These are phyloP conservation scores for Paspalum vaginatum DNA, from an alignment of 176 grass and related monocot genomes.

Conservation along the genomic window DNA sequence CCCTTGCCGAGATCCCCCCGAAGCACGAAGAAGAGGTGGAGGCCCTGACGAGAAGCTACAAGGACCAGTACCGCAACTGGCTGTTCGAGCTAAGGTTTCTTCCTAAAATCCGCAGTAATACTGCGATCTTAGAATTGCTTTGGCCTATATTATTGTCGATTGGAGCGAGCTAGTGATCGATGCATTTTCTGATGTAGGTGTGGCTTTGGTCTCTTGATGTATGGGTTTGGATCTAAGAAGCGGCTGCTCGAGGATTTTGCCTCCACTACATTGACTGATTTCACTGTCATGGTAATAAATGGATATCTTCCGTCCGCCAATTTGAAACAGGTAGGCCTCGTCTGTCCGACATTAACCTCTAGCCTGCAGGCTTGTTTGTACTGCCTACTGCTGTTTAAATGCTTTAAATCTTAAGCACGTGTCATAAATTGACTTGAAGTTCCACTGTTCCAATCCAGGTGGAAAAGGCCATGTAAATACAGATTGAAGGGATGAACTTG, in stretches of 20 bases:
- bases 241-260: conserved; percentile 84
- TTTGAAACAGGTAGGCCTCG: conserved; percentile 73
- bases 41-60: conserved; percentile 63
- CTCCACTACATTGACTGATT: conserved; percentile 69
- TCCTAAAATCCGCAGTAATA: not conserved
- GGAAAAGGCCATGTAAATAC: not conserved
- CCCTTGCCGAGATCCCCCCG: conserved; percentile 53
- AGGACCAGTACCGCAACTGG: conserved; percentile 79
- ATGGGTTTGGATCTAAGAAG: conserved; percentile 97
- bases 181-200: conserved; percentile 44
- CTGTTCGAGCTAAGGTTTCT: conserved; percentile 81
- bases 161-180: conserved; percentile 8
- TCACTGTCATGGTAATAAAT: conserved; percentile 80
- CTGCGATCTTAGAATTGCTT: not conserved
- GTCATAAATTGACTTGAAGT: not conserved
- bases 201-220: conserved; percentile 83
- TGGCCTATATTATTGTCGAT: not conserved
- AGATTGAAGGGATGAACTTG: not conserved
- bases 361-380: not conserved
- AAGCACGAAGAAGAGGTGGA: conserved; percentile 80
- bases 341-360: not conserved
- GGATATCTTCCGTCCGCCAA: conserved; percentile 86
- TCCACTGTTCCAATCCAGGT: not conserved
- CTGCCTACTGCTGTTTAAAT: not conserved
- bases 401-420: conserved; percentile 8